A percentile compares a stretch with the other conserved stretches of the same genome.
phyloP scores from a whole-genome alignment of 257 asterid genomes.

The Catharanthus roseus region DNA sequence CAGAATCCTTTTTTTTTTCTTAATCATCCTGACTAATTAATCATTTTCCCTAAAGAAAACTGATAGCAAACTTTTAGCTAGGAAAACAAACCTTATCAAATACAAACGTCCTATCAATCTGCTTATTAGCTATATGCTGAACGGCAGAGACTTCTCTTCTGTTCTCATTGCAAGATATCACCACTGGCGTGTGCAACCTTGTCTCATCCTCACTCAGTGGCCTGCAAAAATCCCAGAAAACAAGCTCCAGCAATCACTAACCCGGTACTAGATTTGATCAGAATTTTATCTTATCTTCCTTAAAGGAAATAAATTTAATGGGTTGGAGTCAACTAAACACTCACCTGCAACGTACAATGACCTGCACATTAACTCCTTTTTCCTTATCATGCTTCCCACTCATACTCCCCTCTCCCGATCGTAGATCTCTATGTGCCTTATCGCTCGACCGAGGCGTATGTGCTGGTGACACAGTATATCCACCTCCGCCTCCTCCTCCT shows the following conservation, averaged over 20 bases:
- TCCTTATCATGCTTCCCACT: conserved; percentile 77
- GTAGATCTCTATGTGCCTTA: conserved; percentile 70
- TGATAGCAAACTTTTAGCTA: neutral
- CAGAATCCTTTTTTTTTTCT: no score
- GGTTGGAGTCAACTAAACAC: conserved; percentile 7
- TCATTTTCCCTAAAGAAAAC: neutral
- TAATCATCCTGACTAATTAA: no score
- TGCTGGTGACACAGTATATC: conserved; percentile 20
- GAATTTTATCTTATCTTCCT: neutral
- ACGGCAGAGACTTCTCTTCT: conserved; percentile 86
- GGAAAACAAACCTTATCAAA: conserved; percentile 75
- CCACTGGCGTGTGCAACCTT: conserved; percentile 78
- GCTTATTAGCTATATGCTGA: conserved; percentile 97
- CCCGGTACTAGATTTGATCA: neutral
- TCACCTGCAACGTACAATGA: conserved; percentile 93
- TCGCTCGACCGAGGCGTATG: conserved; percentile 84
- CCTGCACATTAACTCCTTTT: conserved; percentile 96
- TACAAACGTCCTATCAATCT: conserved; percentile 85
- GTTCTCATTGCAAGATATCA: conserved; percentile 78
- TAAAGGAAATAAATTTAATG: neutral
- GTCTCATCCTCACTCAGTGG: conserved; percentile 90
- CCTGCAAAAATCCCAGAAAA: conserved; percentile 29
- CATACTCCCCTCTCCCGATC: conserved; percentile 77
- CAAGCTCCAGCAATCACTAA: no score
- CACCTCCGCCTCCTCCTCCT: conserved; percentile 24